Evolutionary conservation across 1,284 basidiomycete species (phyloP), one percentile per base, ranked within the genome.

Genomic region (Vanrija pseudolonga): DNA sequence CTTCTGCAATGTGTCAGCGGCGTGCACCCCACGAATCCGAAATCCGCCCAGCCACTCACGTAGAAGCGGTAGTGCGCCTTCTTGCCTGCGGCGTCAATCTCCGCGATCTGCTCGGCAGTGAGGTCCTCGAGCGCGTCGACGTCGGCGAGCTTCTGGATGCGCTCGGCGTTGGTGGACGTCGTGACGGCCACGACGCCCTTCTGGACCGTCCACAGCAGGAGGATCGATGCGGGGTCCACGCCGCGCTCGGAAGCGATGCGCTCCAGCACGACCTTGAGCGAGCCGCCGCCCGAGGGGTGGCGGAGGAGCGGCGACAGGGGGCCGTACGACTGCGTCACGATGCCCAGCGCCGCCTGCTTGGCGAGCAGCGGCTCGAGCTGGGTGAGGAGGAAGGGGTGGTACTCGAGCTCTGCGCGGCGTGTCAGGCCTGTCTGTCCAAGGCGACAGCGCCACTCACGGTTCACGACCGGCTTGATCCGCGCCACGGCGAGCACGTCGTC

Each of bases 301-400:
- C 83, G 83, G 47, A 81, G 79, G n/a, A 89, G 67, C 11, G 87
- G 85, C 1, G 73, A 72, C 28, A 78, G 66, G 2, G 75, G 74
- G 1, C 76, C 85, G 62, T 85, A 91, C 0, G 87, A 84, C 23
- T 82, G 81, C 9, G 82, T 80, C 14, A 80, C 75, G 62, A 90
- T 90, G 43, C 81, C 81, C 61, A 86, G 77, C 61, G 85, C 72
- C 61, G 79, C 75, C 63, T 83, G 78, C 42, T 83, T 77, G 39
- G 81, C 80, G 45, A 86, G 72, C 32, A 86, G 78, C 0, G 84
- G 80, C 50, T 81, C 76, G 3, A 82, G 76, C 3, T 83, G 82
- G 50, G 83, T 81, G 76, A 83, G 84, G 24, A 89, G 76, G 67
- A 88, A 87, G 11, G 88, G 87, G 68, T 90, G 88, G 51, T 84